Conservation (phyloP, 495 filamentous ascomycete genomes). For the Pyronema omphalodes region DNA sequence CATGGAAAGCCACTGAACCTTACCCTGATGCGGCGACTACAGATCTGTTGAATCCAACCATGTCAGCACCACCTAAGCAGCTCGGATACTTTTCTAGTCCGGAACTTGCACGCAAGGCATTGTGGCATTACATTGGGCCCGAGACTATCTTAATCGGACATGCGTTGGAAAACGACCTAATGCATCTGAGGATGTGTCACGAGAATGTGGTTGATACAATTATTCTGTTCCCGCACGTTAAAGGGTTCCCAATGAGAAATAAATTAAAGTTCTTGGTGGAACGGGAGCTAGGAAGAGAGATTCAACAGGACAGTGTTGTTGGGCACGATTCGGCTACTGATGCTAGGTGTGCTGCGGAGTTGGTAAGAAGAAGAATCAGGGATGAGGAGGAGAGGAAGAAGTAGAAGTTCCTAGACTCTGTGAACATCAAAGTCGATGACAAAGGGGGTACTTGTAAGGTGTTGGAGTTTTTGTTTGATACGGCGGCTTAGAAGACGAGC, state of each 20-base stretch:
- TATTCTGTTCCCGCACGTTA: slow-evolving; percentile 59
- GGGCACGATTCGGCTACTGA: slow-evolving; percentile 87
- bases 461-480: too few species aligned
- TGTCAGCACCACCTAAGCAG: slow-evolving; percentile 12
- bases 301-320: slow-evolving; percentile 48
- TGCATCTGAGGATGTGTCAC: slow-evolving; percentile 64
- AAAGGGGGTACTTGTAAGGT: too few species aligned
- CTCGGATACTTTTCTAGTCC: slow-evolving; percentile 58
- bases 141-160: slow-evolving; percentile 76
- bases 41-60: slow-evolving; percentile 10
- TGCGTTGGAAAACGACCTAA: slow-evolving; percentile 88
- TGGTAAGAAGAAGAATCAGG: slow-evolving; percentile 49
- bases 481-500: too few species aligned
- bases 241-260: slow-evolving; percentile 56
- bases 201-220: slow-evolving; percentile 71
- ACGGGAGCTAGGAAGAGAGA: slow-evolving; percentile 45
- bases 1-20: not conserved
- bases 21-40: slow-evolving; percentile 7
- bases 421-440: not conserved
- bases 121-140: slow-evolving; percentile 52
- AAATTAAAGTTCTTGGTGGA: slow-evolving; percentile 52
- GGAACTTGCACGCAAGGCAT: slow-evolving; percentile 46
- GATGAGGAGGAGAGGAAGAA: slow-evolving; percentile 39
- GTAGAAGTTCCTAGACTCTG: not conserved
- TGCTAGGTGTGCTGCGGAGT: slow-evolving; percentile 66